These are phyloP conservation scores for Boeremia exigua DNA, from an alignment of 2,329 filamentous ascomycete genomes.

Conservation along the genomic window DNA sequence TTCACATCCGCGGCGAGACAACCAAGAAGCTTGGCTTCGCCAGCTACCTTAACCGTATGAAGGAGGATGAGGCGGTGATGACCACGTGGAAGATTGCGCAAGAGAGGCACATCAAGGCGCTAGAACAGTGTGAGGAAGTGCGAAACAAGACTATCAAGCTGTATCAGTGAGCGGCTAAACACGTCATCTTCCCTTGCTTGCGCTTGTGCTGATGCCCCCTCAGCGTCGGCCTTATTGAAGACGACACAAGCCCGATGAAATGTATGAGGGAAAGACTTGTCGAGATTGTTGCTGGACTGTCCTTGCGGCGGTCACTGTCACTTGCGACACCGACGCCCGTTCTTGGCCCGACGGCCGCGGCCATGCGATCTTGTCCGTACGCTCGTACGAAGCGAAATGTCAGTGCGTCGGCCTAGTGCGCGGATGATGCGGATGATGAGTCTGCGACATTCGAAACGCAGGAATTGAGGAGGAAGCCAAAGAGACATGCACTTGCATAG, in stretches of 20 bases:
- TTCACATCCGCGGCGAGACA: conserved; percentile 59
- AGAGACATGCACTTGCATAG: conserved; percentile 6
- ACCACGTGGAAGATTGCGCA: conserved; percentile 66
- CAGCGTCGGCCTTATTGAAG: background rate
- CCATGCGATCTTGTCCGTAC: background rate
- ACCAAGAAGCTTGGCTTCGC: conserved; percentile 58
- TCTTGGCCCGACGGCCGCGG: background rate
- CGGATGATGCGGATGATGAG: conserved; percentile 7
- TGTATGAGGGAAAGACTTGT: conserved; percentile 8
- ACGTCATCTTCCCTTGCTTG: background rate
- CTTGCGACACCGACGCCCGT: background rate
- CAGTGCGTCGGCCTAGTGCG: conserved; percentile 6
- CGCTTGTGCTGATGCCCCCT: conserved; percentile 1
- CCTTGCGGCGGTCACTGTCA: conserved; percentile 1
- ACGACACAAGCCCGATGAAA: conserved; percentile 12
- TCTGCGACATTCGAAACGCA: background rate
- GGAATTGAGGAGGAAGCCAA: conserved; percentile 6
- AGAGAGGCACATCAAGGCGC: conserved; percentile 64
- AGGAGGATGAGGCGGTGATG: conserved; percentile 69
- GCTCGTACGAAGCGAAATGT: background rate
- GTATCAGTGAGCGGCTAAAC: conserved; percentile 21
- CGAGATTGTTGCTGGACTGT: conserved; percentile 11
- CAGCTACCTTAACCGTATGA: conserved; percentile 66
- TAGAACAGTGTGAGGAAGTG: conserved; percentile 50
- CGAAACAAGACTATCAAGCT: conserved; percentile 39